Evolutionary conservation across 192 early-diverging fungal species (phyloP), one percentile per base, ranked within the genome.

Genomic region (Entomortierella beljakovae): DNA sequence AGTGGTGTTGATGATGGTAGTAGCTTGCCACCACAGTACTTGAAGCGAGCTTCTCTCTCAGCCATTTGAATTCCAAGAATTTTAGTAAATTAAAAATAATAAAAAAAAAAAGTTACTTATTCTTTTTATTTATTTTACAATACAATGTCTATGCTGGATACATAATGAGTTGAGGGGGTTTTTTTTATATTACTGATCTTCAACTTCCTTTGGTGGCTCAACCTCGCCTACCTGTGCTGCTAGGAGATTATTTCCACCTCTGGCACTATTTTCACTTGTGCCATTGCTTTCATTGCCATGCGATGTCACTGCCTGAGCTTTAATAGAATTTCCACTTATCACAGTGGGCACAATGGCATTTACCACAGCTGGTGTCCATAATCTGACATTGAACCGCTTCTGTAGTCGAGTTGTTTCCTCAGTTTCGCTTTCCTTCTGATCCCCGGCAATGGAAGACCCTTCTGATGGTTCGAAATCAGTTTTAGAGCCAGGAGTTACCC

Each of bases 11-110:
- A 43, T 38, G 61, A 29, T 22, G 40, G 52, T 18, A 55, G 35
- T 59, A 56, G 18, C n/a, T 46, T 73, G 38, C 72, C 72, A 22
- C 72, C 72, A 20, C 72, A 76, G 46, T 76, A 76, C 31, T 56
- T 76, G 49, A 76, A 76, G 38, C 64, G 72, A 8, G 72, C 72
- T 28, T 68, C 64, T 35, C 31, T 76, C 23, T 76, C 74, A 35
- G 66, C 74, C 10, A 31, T 48, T 15, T n/a, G n/a, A n/a, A n/a
- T n/a, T n/a, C n/a, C n/a, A n/a, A n/a, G n/a, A n/a, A n/a, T n/a
- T n/a, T n/a, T n/a, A 43, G 42, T 43, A 13, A 9, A 9, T 43
- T 18, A 43, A 43, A 43, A 43, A 43, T 13, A 43, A 13, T 9
- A 43, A 43, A 43, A 43, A 13, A 43, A 43, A n/a, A n/a, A n/a